These are phyloP conservation scores for Hypoxylon sp. DNA, from an alignment of 2,329 filamentous ascomycete genomes.

Conservation along the genomic window DNA sequence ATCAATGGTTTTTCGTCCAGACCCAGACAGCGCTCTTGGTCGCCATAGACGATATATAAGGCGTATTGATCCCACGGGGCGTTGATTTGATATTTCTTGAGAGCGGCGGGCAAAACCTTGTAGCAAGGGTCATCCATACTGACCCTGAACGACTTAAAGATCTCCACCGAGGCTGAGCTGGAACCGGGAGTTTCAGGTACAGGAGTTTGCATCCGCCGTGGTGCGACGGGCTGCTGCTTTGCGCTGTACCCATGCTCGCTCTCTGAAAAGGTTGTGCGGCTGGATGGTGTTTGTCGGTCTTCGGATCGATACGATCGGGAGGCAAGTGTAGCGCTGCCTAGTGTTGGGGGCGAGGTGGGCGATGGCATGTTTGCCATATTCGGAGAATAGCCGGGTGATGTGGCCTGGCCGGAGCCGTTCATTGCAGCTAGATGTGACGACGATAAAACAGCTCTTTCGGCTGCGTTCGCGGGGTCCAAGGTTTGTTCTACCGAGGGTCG, in stretches of 20 bases:
- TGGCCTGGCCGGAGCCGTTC: slow-evolving; percentile 67
- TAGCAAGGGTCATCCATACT: slow-evolving; percentile 98
- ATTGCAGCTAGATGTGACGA: slow-evolving; percentile 76
- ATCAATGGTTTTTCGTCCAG: slow-evolving; percentile 94
- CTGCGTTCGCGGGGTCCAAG: slow-evolving; percentile 74
- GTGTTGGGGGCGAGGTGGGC: slow-evolving; percentile 71
- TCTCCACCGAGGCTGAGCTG: slow-evolving; percentile 77
- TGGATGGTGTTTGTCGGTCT: slow-evolving; percentile 61
- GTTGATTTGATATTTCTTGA: slow-evolving; percentile 98
- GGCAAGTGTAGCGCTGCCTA: slow-evolving; percentile 62
- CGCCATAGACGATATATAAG: slow-evolving; percentile 97
- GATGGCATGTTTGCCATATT: slow-evolving; percentile 75
- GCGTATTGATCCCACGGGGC: slow-evolving; percentile 98
- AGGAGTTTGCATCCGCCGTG: slow-evolving; percentile 68
- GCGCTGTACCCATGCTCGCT: slow-evolving; percentile 54
- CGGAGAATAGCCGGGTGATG: slow-evolving; percentile 68
- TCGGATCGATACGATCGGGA: slow-evolving; percentile 69
- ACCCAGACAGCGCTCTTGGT: slow-evolving; percentile 92
- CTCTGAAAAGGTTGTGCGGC: slow-evolving; percentile 64
- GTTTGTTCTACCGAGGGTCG: slow-evolving; percentile 69
- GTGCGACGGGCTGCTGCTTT: slow-evolving; percentile 54
- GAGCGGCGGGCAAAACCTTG: slow-evolving; percentile 92
- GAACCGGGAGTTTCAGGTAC: slow-evolving; percentile 67
- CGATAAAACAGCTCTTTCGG: slow-evolving; percentile 70
- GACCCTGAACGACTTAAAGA: slow-evolving; percentile 98